Percentiles rank a stretch among this genome's conserved stretches.
Conservation (phyloP, 805 yeast species). For the Komagataella pastoris region DNA sequence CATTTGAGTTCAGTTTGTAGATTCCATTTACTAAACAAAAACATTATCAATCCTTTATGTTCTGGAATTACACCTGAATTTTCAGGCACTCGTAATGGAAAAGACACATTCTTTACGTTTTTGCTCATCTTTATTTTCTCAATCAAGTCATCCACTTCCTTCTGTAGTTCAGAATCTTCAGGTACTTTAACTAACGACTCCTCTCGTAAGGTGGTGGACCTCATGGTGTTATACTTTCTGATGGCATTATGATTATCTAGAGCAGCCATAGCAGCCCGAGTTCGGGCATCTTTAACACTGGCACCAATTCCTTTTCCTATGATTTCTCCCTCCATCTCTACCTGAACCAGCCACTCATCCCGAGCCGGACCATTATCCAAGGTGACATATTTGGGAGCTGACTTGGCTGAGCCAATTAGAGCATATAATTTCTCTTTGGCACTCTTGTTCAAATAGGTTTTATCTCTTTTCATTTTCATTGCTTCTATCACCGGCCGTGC, state of each 20-base stretch:
- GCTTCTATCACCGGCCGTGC: slow-evolving; percentile 29
- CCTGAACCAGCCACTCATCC: slow-evolving; percentile 38
- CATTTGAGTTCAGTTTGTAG: neutral
- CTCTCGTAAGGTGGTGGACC: neutral
- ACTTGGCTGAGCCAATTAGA: slow-evolving; percentile 61
- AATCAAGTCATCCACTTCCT: neutral
- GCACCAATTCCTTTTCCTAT: slow-evolving; percentile 66
- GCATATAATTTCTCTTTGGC: slow-evolving; percentile 76
- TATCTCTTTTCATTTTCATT: slow-evolving; percentile 16
- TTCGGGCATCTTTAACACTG: slow-evolving; percentile 65
- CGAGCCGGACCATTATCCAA: slow-evolving; percentile 25
- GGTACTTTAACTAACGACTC: neutral
- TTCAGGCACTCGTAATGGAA: neutral
- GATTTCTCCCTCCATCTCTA: slow-evolving; percentile 49
- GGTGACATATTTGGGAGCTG: slow-evolving; percentile 45
- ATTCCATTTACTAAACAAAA: neutral
- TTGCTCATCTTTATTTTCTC: neutral
- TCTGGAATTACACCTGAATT: neutral
- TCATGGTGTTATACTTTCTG: slow-evolving; percentile 40
- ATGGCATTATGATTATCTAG: slow-evolving; percentile 41
- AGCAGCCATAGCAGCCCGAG: slow-evolving; percentile 76
- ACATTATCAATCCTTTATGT: neutral
- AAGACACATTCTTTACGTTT: neutral
- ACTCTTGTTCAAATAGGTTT: slow-evolving; percentile 32
- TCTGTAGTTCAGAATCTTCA: neutral